phyloP scores from a whole-genome alignment of 129 eudicot species.

The Flaveria trinervia region DNA sequence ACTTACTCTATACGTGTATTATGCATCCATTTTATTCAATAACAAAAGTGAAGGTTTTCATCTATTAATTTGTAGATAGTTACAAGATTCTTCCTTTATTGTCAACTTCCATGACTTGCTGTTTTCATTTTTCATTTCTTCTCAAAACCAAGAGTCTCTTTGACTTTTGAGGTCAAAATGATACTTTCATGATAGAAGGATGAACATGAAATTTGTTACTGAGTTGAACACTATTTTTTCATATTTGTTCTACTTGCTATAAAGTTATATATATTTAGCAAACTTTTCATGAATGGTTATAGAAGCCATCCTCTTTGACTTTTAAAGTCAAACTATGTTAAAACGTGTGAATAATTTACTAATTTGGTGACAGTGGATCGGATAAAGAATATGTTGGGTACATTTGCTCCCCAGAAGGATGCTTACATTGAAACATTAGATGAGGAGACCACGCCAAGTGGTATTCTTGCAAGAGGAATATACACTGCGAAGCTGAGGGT shows the following conservation, averaged over 20 bases:
- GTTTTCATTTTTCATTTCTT: background rate
- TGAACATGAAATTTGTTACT: slow-evolving; percentile 6
- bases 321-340: slow-evolving; percentile 19
- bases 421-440: slow-evolving; percentile 72
- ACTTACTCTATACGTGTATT: background rate
- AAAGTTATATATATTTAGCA: background rate
- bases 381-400: slow-evolving; percentile 79
- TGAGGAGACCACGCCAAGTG: slow-evolving; percentile 81
- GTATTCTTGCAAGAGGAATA: slow-evolving; percentile 83
- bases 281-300: background rate
- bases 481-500: slow-evolving; percentile 81
- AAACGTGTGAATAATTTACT: background rate
- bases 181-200: background rate
- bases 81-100: background rate
- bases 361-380: slow-evolving; percentile 64
- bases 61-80: background rate
- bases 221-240: background rate
- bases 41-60: background rate
- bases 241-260: background rate
- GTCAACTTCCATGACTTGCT: background rate
- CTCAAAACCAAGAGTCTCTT: slow-evolving; percentile 6
- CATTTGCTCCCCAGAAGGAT: slow-evolving; percentile 80
- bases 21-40: background rate
- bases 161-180: slow-evolving; percentile 13
- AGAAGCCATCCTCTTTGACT: slow-evolving; percentile 16